Percentiles rank a stretch among this genome's conserved stretches.
Conservation (phyloP, 2,329 filamentous ascomycete genomes). For the Aspergillus sclerotialis region DNA sequence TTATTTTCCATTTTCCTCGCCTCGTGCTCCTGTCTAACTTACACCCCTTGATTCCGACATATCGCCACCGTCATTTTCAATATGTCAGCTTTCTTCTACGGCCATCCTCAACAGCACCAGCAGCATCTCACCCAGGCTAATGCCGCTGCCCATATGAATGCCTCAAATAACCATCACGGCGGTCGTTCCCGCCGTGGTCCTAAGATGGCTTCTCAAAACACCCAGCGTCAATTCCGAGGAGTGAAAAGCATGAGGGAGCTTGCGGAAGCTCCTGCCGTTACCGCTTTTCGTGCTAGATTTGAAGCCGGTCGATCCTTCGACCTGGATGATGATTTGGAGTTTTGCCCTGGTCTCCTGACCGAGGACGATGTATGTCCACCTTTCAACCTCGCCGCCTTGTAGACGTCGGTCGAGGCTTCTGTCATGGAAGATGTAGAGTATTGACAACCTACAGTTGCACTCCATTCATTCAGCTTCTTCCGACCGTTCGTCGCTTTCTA, state of each 20-base stretch:
- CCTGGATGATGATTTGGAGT: slow-evolving; percentile 90
- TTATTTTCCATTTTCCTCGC: slow-evolving; percentile 9
- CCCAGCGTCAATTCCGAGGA: slow-evolving; percentile 78
- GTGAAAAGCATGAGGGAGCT: slow-evolving; percentile 82
- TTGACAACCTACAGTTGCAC: slow-evolving; percentile 57
- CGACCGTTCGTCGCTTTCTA: slow-evolving; percentile 89
- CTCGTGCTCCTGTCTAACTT: not conserved
- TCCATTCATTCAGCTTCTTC: slow-evolving; percentile 86
- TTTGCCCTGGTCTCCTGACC: slow-evolving; percentile 85
- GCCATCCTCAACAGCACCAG: slow-evolving; percentile 35
- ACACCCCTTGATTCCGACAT: not conserved
- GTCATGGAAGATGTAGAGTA: slow-evolving; percentile 1
- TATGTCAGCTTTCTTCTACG: slow-evolving; percentile 44
- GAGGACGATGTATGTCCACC: slow-evolving; percentile 71
- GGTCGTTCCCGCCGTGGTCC: slow-evolving; percentile 80
- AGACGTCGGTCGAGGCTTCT: not conserved
- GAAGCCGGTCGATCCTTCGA: slow-evolving; percentile 92
- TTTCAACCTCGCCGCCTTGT: slow-evolving; percentile 3
- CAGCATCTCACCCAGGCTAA: slow-evolving; percentile 36
- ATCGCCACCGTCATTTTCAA: slow-evolving; percentile 10
- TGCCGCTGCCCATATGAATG: slow-evolving; percentile 44
- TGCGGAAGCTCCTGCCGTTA: slow-evolving; percentile 67
- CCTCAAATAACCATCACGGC: slow-evolving; percentile 70
- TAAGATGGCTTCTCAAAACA: slow-evolving; percentile 71
- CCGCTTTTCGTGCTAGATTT: slow-evolving; percentile 76